Base-by-base conservation (phyloP, 1,139 yeast species). In the Suhomyces atakaporum region DNA sequence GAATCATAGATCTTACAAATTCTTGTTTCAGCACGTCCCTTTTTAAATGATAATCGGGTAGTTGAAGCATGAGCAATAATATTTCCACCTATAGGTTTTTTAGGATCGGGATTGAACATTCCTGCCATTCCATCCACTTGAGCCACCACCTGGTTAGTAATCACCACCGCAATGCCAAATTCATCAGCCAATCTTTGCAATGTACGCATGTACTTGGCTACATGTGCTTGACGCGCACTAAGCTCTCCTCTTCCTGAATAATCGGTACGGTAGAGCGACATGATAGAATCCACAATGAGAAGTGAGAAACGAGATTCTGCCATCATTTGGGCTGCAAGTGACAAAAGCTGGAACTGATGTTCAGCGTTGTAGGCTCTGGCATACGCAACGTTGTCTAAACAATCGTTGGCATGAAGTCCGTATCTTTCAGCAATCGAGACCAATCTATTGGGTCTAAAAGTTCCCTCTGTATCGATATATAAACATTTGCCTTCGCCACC, bases 401-500 rank as follows among this genome's bases (percentile, higher is more conserved):
- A 95, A 56, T 89, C 97, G 50, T 85, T 88, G n/a, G 95, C 95
- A 50, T 88, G 88, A 44, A 92, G 73, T 0, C 97, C 97, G 56
- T 84, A 94, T 46, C 98, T 73, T 56, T 84, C 84, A 7, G 97
- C 96, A 49, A 94, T 89, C 1, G 96, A 83, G 8, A 87, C 84
- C 50, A 92, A 72, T 53, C 98, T 75, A 32, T 84, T 84, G 1
- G 98, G 97, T 56, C 98, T 75, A 62, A 94, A 92, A 1, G 98
- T 94, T 11, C 96, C 96, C 56, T 92, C 99, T 0, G 98, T 92
- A 56, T 92, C 99, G 45, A 92, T 90, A 57, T 87, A 94, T 40
- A 94, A 72, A 62, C 97, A 92, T 60, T 94, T 89, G 25, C 99
- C 98, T 66, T 92, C 99, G 34, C 97, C 99, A 40, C 99, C 99